Evolutionary conservation across 345 rosid genomes (phyloP).

Genomic region (Populus davidiana): DNA sequence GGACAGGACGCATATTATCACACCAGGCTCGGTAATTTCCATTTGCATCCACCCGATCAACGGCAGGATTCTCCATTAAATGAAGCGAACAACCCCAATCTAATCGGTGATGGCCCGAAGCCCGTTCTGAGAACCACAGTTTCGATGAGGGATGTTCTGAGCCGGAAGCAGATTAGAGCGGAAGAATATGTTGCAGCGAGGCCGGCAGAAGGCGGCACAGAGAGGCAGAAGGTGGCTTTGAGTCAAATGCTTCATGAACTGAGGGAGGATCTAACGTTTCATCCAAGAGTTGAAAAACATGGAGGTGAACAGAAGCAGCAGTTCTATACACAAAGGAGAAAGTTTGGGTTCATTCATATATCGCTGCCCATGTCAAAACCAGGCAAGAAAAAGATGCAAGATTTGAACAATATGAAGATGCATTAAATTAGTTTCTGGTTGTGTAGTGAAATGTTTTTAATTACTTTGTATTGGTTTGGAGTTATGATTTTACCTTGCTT

Average conservation of each 20-base stretch:
- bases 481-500: not conserved
- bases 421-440: not conserved
- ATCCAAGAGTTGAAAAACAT: slow-evolving; percentile 42
- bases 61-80: slow-evolving; percentile 38
- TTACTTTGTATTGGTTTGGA: not conserved
- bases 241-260: slow-evolving; percentile 86
- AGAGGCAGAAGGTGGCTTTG: slow-evolving; percentile 65
- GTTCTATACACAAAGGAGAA: slow-evolving; percentile 57
- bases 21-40: slow-evolving; percentile 31
- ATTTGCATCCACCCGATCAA: slow-evolving; percentile 34
- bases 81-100: slow-evolving; percentile 29
- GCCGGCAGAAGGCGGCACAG: slow-evolving; percentile 37
- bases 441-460: not conserved
- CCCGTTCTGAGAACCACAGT: slow-evolving; percentile 62
- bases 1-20: slow-evolving; percentile 32
- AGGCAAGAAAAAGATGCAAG: slow-evolving; percentile 57
- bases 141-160: slow-evolving; percentile 90
- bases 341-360: slow-evolving; percentile 84
- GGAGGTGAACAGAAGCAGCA: slow-evolving; percentile 53
- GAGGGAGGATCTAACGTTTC: slow-evolving; percentile 56
- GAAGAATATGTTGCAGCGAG: slow-evolving; percentile 43
- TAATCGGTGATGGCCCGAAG: slow-evolving; percentile 34
- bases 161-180: slow-evolving; percentile 61
- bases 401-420: slow-evolving; percentile 29
- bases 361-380: slow-evolving; percentile 71